Base-by-base conservation (phyloP, 768 basidiomycete genomes). In the Auricularia heimuer region DNA sequence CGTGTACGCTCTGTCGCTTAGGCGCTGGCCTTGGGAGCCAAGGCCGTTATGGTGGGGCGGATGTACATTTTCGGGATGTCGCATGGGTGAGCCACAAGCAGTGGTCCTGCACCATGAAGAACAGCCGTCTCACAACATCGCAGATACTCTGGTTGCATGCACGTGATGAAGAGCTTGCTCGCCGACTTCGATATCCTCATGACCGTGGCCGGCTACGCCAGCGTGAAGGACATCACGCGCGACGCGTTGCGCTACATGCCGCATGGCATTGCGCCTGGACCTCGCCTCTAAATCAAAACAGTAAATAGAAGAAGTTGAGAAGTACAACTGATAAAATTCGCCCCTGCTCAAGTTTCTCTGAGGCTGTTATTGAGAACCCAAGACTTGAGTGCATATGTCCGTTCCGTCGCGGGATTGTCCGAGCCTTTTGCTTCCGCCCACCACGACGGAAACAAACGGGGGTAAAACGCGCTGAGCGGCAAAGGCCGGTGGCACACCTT, bases 11-110 rank as follows among this genome's bases (percentile, higher is more conserved):
- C 72, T 7, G 18, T 83, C n/a, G 80, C 83, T 74, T 83, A 84
- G 74, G 83, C 84, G 3, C 71, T 84, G 56, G 82, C 83, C 1
- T 74, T 85, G 18, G 82, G 83, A 24, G 83, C 83, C 16, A 78
- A 84, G 65, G 79, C 78, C 2, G 83, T 84, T 37, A 73, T 78
- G 65, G 76, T 83, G 60, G 83, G 83, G 4, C 72, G 82, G 21
- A 70, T 81, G 34, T 81, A 75, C 69, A 77, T 83, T 34, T 83
- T 79, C 79, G 82, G 82, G 12, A 80, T 83, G 77, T 69, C 79
- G 3, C 80, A 82, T 69, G 81, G 80, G 68, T 81, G 81, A 18
- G 80, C 16, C 44, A 18, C 18, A 45, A 45, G 11, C 44, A 11
- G 11, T 11, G 2, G 11, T 3, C 44, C 3, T 11, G 3, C 18